A percentile compares a stretch with the other conserved stretches of the same genome.
These are phyloP conservation scores for Apiospora pterosperma DNA, from an alignment of 2,329 filamentous ascomycete genomes.

Conservation along the genomic window DNA sequence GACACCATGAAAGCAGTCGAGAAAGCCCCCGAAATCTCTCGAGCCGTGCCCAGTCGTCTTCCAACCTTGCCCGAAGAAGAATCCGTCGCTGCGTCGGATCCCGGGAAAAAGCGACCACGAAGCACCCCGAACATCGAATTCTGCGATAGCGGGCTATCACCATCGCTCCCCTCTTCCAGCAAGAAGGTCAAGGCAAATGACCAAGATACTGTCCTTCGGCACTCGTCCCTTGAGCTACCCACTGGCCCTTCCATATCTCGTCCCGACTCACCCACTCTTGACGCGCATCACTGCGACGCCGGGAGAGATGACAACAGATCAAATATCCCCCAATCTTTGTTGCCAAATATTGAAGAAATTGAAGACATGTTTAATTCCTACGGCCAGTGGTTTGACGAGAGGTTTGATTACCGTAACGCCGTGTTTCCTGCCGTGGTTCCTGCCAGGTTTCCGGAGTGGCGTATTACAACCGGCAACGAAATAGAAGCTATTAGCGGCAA, in stretches of 20 bases:
- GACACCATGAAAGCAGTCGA: background rate
- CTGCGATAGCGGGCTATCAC: background rate
- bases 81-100: background rate
- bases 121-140: background rate
- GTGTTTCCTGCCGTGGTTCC: too few relatives aligned
- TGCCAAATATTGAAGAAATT: too few relatives aligned
- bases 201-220: background rate
- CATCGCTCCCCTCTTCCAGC: background rate
- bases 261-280: background rate
- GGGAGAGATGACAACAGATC: background rate
- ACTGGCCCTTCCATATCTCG: background rate
- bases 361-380: too few relatives aligned
- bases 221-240: background rate
- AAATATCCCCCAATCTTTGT: background rate
- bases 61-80: background rate
- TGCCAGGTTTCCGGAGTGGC: too few relatives aligned
- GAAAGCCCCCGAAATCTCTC: rapidly evolving
- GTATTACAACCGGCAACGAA: too few relatives aligned
- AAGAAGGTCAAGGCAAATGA: background rate
- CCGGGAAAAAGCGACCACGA: background rate
- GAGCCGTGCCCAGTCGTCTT: background rate
- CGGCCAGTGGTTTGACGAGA: too few relatives aligned
- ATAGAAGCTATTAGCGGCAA: too few relatives aligned
- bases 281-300: background rate
- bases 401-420: too few relatives aligned